These are phyloP conservation scores for Calonectria pseudoturangicola DNA, from an alignment of 2,329 filamentous ascomycete species.

Conservation along the genomic window DNA sequence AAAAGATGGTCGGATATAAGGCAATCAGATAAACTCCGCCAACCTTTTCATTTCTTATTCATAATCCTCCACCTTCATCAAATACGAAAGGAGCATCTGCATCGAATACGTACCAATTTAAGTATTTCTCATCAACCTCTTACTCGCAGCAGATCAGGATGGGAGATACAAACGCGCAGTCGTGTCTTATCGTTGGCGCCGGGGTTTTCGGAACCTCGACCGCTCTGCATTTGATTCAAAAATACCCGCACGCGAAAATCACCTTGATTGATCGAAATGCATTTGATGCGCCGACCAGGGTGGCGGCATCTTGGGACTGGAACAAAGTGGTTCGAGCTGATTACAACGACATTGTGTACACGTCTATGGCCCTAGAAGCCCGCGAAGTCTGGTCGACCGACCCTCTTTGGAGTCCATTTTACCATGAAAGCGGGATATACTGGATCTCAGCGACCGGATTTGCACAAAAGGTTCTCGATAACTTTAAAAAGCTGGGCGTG, in stretches of 20 bases:
- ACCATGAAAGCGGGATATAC: slow-evolving; percentile 77
- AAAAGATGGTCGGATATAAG: neutral
- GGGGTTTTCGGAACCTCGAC: slow-evolving; percentile 80
- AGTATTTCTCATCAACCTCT: too few species aligned
- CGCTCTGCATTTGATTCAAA: slow-evolving; percentile 76
- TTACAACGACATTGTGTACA: slow-evolving; percentile 79
- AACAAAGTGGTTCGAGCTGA: slow-evolving; percentile 84
- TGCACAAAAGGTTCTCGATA: slow-evolving; percentile 70
- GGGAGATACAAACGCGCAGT: slow-evolving; percentile 49
- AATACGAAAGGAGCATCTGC: neutral
- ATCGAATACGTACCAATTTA: too few species aligned
- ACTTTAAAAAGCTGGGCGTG: slow-evolving; percentile 68
- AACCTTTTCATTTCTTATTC: neutral
- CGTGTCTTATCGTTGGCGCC: slow-evolving; percentile 77
- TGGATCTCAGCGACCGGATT: slow-evolving; percentile 72
- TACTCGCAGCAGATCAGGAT: slow-evolving; percentile 33
- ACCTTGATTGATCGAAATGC: slow-evolving; percentile 75
- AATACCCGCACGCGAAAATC: slow-evolving; percentile 69
- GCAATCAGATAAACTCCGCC: neutral
- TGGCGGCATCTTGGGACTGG: slow-evolving; percentile 82
- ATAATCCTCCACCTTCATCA: neutral
- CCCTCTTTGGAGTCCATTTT: slow-evolving; percentile 73
- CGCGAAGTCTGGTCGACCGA: slow-evolving; percentile 76
- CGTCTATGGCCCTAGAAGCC: slow-evolving; percentile 78
- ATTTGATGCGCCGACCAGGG: slow-evolving; percentile 66